Conservation (phyloP, 192 early-diverging fungal species). For the Obelidium mucronatum region DNA sequence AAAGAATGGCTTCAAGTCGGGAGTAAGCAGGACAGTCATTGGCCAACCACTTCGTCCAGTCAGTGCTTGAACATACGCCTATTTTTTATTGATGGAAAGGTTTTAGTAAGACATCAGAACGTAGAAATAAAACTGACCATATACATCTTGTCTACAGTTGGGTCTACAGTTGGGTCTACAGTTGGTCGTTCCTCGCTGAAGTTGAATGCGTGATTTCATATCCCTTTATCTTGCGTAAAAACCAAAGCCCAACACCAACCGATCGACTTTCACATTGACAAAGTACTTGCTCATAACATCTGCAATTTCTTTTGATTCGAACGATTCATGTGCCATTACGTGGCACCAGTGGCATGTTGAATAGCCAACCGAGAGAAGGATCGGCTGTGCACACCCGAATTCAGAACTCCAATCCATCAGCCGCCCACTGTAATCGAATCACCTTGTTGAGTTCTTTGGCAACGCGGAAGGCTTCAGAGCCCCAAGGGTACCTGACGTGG, state of each 20-base stretch:
- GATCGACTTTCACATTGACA: conserved; percentile 67
- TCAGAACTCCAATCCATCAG: conserved; percentile 19
- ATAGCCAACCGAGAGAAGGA: conserved; percentile 73
- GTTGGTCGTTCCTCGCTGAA: conserved; percentile 66
- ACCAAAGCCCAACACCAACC: neutral
- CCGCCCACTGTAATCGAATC: neutral
- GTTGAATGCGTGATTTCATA: no score
- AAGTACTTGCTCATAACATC: conserved; percentile 65
- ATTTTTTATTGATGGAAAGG: neutral
- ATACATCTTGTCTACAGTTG: neutral
- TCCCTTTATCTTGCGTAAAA: no score
- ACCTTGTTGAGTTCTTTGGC: conserved; percentile 28
- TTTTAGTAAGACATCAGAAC: conserved; percentile 17
- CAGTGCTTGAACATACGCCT: conserved; percentile 64
- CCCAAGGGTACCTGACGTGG: conserved; percentile 59
- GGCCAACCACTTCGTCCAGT: conserved; percentile 76
- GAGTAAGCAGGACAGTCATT: conserved; percentile 69
- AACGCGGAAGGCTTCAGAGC: conserved; percentile 64
- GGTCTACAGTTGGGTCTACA: no score
- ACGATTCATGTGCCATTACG: conserved; percentile 74
- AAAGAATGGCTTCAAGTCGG: conserved; percentile 51
- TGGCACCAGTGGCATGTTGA: conserved; percentile 72
- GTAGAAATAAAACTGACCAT: conserved; percentile 51
- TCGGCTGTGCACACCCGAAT: conserved; percentile 47
- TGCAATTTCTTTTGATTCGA: conserved; percentile 62